Evolutionary conservation across 768 basidiomycete genomes (phyloP).

Genomic region (Kwoniella heveanensis): DNA sequence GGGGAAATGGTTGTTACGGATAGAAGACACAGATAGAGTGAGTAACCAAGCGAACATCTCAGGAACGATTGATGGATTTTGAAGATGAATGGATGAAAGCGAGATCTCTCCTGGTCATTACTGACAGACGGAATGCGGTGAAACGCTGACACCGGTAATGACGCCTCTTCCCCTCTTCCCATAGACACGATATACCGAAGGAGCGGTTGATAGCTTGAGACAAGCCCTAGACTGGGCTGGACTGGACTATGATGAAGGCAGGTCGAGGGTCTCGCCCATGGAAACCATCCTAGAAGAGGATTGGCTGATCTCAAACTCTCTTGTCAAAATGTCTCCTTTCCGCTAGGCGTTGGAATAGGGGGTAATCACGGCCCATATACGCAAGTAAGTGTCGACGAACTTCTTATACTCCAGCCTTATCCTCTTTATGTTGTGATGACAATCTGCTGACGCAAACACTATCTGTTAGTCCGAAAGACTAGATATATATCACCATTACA

Average conservation of each 20-base stretch:
- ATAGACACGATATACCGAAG: constrained; percentile 58
- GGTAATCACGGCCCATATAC: constrained; percentile 83
- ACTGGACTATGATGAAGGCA: constrained; percentile 86
- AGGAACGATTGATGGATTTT: no score
- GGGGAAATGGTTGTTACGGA: constrained; percentile 86
- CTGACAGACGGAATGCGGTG: no score
- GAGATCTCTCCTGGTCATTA: no score
- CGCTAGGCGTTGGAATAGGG: constrained; percentile 68
- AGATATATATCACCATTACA: constrained; percentile 77
- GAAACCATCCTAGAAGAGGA: constrained; percentile 5
- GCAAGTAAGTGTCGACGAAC: no score
- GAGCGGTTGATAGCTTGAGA: constrained; percentile 78
- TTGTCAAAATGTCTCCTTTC: no score
- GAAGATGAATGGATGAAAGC: no score
- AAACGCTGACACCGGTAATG: no score
- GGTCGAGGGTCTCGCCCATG: constrained; percentile 33
- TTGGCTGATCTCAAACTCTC: not conserved
- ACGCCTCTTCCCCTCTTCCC: no score
- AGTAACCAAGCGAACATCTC: no score
- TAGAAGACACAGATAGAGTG: constrained; percentile 95
- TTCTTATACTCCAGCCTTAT: no score
- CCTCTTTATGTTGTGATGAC: no score
- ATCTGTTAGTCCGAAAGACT: constrained; percentile 90
- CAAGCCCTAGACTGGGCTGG: constrained; percentile 85
- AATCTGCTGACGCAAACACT: no score